Evolutionary conservation across 805 yeast genomes (phyloP), one percentile per base, ranked within the genome.

Genomic region (Pichia nakasei): DNA sequence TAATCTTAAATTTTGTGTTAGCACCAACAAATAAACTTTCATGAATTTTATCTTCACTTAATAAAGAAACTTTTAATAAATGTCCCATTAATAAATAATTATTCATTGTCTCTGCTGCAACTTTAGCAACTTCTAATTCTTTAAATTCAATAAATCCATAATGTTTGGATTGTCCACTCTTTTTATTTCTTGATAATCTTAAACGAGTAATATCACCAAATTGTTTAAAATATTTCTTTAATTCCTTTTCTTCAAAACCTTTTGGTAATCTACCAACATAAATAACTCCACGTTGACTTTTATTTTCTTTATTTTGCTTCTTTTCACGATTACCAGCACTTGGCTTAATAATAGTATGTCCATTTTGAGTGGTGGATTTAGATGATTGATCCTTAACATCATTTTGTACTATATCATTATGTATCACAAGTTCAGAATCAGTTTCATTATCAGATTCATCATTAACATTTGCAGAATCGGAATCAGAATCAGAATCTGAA

Each of bases 101-200:
- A 65, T 93, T 82, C 98, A 93, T 93, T 38, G 97, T 81, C 52
- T 93, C 97, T 48, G 84, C 85, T 3, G 96, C 98, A 48, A 88
- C 72, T 53, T 78, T 74, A 37, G 97, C 97, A 44, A 84, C 94
- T 39, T 80, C 85, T 33, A 62, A 59, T 43, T 78, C 72, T 35
- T 73, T 75, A 58, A 91, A 93, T 65, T 93, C 96, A 38, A 93
- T 68, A 63, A 86, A 91, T 7, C 88, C 97, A 63, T 80, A 91
- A 61, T 88, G 97, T 66, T 87, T 89, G 15, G 95, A 80, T 44
- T 80, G 78, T 38, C 97, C 97, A 6, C 95, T 82, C 58, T 82
- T 83, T 64, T 84, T 88, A 68, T 85, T 91, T 60, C 97, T 78
- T 37, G 96, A 85, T 42, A 93, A 65, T 53, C 89, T 79, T 44